Base-by-base conservation (phyloP, 208 protist species). In the Polymyxa betae region DNA sequence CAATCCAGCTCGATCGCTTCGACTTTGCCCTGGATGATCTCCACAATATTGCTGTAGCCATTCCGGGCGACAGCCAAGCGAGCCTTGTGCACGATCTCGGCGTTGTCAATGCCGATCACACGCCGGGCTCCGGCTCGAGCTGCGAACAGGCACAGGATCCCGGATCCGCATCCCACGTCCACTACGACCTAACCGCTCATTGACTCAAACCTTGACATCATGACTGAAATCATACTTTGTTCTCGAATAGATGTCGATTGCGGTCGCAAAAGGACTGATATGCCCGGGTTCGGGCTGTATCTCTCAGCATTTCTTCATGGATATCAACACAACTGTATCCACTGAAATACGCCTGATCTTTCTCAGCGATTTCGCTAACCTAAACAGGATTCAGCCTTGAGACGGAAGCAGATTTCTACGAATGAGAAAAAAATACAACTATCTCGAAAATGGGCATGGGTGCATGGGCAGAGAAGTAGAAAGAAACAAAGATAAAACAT, bases 101-200 rank as follows among this genome's bases (percentile, higher is more conserved):
- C 66, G 88, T 38, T 72, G 49, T 95, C 93, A 45, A 97, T 94
- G 38, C 96, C 98, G 92, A 97, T 95, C 0, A 99, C 98, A 77
- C 98, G 95, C 72, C 95, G 96, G 35, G 98, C 97, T 0, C 98
- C 98, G 12, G 95, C 94, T 89, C 97, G 94, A 0, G 98, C 98
- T 0, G 97, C 96, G 96, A 99, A 99, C 89, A 98, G 96, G 45
- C 95, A 97, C 0, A 99, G 94, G 78, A 99, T 98, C 32, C 98
- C 98, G n/a, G 97, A 98, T 52, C 98, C 98, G 89, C 97, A 98
- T 45, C 98, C 98, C 90, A 96, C 97, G 91, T 98, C 98, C 29
- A 98, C 91, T 0, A 97, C 96, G 54, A 96, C 93, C 87, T 89
- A 87, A 40, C 5, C 77, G 5, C 24, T 40, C 24, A 87, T 29